phyloP scores from a whole-genome alignment of 768 basidiomycete genomes.

The Rhodocollybia butyracea region DNA sequence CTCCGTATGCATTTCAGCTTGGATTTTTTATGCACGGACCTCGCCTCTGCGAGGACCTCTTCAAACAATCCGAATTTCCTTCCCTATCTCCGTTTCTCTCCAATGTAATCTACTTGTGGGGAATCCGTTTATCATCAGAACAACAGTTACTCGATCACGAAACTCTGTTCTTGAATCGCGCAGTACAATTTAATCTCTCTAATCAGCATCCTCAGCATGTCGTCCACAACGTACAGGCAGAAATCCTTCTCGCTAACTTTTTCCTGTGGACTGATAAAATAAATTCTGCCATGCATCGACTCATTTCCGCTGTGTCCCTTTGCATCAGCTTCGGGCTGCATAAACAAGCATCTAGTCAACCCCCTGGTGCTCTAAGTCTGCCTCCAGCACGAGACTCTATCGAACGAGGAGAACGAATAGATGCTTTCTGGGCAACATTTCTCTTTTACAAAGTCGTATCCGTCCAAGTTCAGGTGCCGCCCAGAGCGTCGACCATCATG shows the following conservation, averaged over 20 bases:
- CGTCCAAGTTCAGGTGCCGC: constrained; percentile 25
- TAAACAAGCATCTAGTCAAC: constrained; percentile 3
- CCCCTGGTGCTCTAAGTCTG: constrained; percentile 2
- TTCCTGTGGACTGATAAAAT: constrained; percentile 16
- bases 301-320: constrained; percentile 16
- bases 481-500: constrained; percentile 21
- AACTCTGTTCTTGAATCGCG: constrained; percentile 29
- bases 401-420: constrained; percentile 34
- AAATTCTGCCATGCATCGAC: constrained; percentile 17
- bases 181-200: constrained; percentile 16
- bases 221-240: constrained; percentile 34
- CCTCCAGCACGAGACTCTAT: constrained; percentile 22
- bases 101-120: constrained; percentile 29
- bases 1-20: constrained; percentile 36
- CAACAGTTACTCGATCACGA: constrained; percentile 21
- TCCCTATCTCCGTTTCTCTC: constrained; percentile 21
- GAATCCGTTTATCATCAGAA: constrained; percentile 21
- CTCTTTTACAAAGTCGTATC: constrained; percentile 30
- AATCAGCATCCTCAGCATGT: constrained; percentile 26
- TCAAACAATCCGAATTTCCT: constrained; percentile 15
- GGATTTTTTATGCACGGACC: constrained; percentile 44
- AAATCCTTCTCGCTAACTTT: constrained; percentile 35
- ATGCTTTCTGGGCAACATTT: constrained; percentile 36
- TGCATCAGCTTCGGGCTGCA: constrained; percentile 16
- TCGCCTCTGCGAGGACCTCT: constrained; percentile 29